Evolutionary conservation across 1,284 basidiomycete genomes (phyloP), one percentile per base, ranked within the genome.

Genomic region (Termitomyces sp.): DNA sequence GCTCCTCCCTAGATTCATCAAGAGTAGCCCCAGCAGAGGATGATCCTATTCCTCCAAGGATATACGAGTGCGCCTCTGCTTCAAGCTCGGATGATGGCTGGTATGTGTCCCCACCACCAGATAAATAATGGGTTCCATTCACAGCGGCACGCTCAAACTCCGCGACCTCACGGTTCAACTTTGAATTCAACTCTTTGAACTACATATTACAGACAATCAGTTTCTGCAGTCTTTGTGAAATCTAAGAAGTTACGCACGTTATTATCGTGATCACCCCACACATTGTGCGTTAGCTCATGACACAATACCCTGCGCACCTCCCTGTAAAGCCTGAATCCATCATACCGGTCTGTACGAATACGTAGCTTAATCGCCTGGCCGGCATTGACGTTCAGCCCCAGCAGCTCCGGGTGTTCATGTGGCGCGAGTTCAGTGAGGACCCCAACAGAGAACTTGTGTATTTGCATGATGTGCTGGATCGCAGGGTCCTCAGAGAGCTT

Each of bases 171-270:
- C 79, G 77, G 64, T 90, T 90, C 2, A 91, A 77, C 52, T 79
- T 74, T 0, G 88, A 90, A 65, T 90, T 90, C 12, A 91, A 73
- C 55, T 81, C 78, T 64, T 90, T 91, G 69, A 91, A 90, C 83
- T 83, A 26, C 3, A 17, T 10, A 19, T 17, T n/a, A n/a, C 12
- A 7, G 33, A 40, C 8, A 31, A 10, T 19, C 2, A 41, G 33
- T 38, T 38, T n/a, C 24, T 19, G 19, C 21, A 6, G 0, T 26
- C 9, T 8, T 15, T 39, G 15, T 36, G n/a, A 26, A 21, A 39
- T 33, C 19, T 46, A 5, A 28, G 5, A 50, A 21, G 17, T 19
- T 13, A 73, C 85, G 64, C 59, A 89, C 89, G 61, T 87, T 80
- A 50, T 89, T 76, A 62, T 86, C 84, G 62, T 91, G 88, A 55